A percentile compares a stretch with the other conserved stretches of the same genome.
Evolutionary conservation across 176 grass and related monocot genomes (phyloP).

Genomic region (Oryza coarctata): DNA sequence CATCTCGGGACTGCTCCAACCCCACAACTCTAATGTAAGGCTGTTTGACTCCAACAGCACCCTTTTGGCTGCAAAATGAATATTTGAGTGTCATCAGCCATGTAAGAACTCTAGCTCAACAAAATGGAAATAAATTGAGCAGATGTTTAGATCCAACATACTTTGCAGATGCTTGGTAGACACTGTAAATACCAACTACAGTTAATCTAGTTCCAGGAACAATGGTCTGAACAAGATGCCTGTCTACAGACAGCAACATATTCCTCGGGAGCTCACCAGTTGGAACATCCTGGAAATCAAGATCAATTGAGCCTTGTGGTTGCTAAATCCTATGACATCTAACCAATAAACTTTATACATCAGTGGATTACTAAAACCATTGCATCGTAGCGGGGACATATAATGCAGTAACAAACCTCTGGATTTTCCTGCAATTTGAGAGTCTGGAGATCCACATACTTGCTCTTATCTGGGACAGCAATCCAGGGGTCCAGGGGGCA

Average conservation of each 20-base stretch:
- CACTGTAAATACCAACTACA: slow-evolving; percentile 88
- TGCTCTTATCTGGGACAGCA: slow-evolving; percentile 93
- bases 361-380: background rate
- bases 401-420: slow-evolving; percentile 53
- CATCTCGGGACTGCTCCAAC: slow-evolving; percentile 82
- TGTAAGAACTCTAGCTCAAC: background rate
- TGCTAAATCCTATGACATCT: background rate
- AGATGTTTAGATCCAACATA: slow-evolving; percentile 39
- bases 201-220: slow-evolving; percentile 95
- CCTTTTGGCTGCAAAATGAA: slow-evolving; percentile 65
- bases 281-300: slow-evolving; percentile 78
- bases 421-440: slow-evolving; percentile 98
- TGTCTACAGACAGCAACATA: slow-evolving; percentile 81
- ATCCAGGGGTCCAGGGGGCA: slow-evolving; percentile 97
- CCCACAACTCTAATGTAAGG: slow-evolving; percentile 97
- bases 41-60: slow-evolving; percentile 92
- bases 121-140: background rate
- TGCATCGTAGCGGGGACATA: background rate
- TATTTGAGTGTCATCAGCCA: background rate
- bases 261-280: slow-evolving; percentile 98
- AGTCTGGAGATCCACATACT: slow-evolving; percentile 95
- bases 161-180: slow-evolving; percentile 79
- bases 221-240: slow-evolving; percentile 94
- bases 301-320: background rate
- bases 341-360: background rate